Percentiles rank a stretch among this genome's conserved stretches.
Evolutionary conservation across 2,329 filamentous ascomycete genomes (phyloP).

Genomic region (Lasiodiplodia hormozganensis): DNA sequence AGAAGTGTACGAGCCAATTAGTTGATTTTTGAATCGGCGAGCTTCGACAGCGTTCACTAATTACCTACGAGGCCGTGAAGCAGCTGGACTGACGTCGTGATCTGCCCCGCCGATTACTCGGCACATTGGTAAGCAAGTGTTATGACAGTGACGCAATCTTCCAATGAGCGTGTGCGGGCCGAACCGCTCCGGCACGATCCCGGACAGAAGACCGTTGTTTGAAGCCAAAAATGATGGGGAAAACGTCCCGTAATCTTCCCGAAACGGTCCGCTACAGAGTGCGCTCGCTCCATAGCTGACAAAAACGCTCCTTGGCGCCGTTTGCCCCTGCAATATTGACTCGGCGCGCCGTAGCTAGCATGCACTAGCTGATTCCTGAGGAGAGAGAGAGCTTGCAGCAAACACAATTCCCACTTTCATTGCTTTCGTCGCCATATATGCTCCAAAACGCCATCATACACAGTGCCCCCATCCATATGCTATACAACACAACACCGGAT

Average conservation of each 20-base stretch:
- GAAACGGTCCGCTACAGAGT: neutral
- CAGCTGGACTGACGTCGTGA: conserved; percentile 18
- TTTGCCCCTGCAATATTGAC: too few species aligned
- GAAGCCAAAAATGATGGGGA: neutral
- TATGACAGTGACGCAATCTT: conserved; percentile 14
- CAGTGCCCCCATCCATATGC: conserved; percentile 8
- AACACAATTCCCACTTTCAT: neutral
- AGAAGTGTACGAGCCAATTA: neutral
- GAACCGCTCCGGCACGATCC: conserved; percentile 17
- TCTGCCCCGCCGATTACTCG: conserved; percentile 13
- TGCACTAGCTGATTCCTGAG: neutral
- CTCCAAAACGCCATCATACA: conserved; percentile 17
- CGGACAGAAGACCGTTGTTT: neutral
- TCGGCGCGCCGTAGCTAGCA: neutral
- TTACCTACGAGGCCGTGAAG: neutral
- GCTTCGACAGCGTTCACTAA: neutral
- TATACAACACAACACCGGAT: conserved; percentile 15
- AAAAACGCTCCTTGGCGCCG: too few species aligned
- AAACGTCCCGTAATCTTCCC: neutral
- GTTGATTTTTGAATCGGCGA: neutral
- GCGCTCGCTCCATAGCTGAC: neutral
- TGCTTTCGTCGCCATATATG: conserved; percentile 16
- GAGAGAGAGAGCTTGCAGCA: neutral
- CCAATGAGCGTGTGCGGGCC: conserved; percentile 13
- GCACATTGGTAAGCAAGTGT: conserved; percentile 17